phyloP scores from a whole-genome alignment of 2,329 filamentous ascomycete species.

The Alternaria ethzedia region DNA sequence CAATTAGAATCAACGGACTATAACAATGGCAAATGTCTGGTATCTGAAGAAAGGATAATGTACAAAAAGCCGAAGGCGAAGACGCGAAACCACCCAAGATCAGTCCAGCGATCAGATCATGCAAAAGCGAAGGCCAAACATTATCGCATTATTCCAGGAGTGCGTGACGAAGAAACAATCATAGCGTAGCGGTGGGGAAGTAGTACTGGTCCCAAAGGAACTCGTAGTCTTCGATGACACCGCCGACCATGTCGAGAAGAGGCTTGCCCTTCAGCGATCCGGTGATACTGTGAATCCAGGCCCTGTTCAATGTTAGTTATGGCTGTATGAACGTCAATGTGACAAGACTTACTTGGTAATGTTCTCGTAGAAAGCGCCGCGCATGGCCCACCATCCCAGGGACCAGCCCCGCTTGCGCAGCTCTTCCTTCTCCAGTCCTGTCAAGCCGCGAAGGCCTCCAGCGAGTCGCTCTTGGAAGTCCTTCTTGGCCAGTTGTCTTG shows the following conservation, averaged over 20 bases:
- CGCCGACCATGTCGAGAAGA: slow-evolving; percentile 80
- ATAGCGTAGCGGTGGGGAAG: slow-evolving; percentile 72
- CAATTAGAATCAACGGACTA: neutral
- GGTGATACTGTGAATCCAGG: slow-evolving; percentile 72
- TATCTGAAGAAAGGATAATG: slow-evolving; percentile 27
- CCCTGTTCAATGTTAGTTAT: slow-evolving; percentile 48
- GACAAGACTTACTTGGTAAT: slow-evolving; percentile 67
- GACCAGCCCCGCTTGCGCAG: slow-evolving; percentile 86
- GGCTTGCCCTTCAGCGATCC: slow-evolving; percentile 73
- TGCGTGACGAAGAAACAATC: slow-evolving; percentile 6
- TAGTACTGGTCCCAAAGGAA: slow-evolving; percentile 99
- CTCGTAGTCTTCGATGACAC: slow-evolving; percentile 93
- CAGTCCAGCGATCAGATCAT: slow-evolving; percentile 1
- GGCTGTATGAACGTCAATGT: neutral
- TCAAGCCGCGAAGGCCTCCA: slow-evolving; percentile 76
- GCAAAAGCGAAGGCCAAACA: neutral
- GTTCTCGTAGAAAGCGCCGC: slow-evolving; percentile 95
- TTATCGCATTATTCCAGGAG: neutral
- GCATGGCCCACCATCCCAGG: slow-evolving; percentile 94
- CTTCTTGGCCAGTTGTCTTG: slow-evolving; percentile 79
- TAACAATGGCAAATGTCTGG: slow-evolving; percentile 12
- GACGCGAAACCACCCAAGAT: neutral
- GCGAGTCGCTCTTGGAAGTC: slow-evolving; percentile 68
- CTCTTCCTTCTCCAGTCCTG: slow-evolving; percentile 87
- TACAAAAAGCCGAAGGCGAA: slow-evolving; percentile 2